A percentile compares a stretch with the other conserved stretches of the same genome.
These are phyloP conservation scores for Diaporthe helianthi DNA, from an alignment of 2,329 filamentous ascomycete species.

Conservation along the genomic window DNA sequence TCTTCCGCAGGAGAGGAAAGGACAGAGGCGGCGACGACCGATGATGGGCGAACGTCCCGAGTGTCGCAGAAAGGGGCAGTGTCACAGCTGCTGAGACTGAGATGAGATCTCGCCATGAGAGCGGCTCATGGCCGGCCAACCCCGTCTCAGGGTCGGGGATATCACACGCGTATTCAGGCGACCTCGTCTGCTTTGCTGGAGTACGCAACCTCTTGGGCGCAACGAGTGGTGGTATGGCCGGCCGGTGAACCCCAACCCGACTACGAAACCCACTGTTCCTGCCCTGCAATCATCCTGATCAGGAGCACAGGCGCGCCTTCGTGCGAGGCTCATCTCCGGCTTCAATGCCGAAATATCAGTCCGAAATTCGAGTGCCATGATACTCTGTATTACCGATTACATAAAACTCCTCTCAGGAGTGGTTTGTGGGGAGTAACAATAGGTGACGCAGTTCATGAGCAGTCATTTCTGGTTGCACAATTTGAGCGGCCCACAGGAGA, in stretches of 20 bases:
- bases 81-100: neutral
- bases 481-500: neutral
- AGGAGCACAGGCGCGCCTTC: neutral
- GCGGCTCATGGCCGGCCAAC: neutral
- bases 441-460: slow-evolving; percentile 7
- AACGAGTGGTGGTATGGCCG: neutral
- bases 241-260: neutral
- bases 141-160: too few relatives aligned
- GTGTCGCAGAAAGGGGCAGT: neutral
- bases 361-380: slow-evolving; percentile 1
- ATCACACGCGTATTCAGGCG: neutral
- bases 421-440: slow-evolving; percentile 12
- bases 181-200: neutral
- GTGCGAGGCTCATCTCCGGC: neutral
- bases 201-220: neutral
- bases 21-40: slow-evolving; percentile 68
- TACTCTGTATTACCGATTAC: neutral
- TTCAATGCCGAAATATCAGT: neutral
- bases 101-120: neutral
- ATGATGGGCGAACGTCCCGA: slow-evolving; percentile 55
- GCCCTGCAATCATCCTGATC: neutral
- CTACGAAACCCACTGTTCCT: neutral
- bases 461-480: slow-evolving; percentile 26
- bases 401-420: neutral
- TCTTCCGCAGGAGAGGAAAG: slow-evolving; percentile 88